Evolutionary conservation across 768 basidiomycete species (phyloP).

Genomic region (Asterophora lycoperdoides): DNA sequence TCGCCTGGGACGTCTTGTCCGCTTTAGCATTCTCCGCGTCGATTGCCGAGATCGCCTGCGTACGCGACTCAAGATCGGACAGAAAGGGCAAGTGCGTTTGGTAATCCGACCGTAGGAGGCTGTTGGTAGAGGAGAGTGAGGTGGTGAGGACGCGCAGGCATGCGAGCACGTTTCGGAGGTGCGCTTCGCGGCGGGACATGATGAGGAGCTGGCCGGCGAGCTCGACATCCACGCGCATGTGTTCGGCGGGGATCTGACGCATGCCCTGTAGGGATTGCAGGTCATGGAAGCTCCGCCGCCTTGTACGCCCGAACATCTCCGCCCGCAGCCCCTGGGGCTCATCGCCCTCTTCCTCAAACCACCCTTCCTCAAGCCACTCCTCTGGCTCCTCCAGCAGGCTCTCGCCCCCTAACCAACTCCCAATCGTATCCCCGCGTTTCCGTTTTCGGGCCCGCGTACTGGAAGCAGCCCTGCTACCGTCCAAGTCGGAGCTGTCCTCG

Average conservation of each 20-base stretch:
- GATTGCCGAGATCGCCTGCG: constrained; percentile 46
- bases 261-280: constrained; percentile 43
- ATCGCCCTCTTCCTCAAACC: constrained; percentile 12
- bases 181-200: constrained; percentile 62
- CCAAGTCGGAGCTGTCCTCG: constrained; percentile 21
- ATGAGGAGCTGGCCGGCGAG: constrained; percentile 70
- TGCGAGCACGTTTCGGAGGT: constrained; percentile 59
- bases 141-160: constrained; percentile 56
- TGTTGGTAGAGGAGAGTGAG: constrained; percentile 51
- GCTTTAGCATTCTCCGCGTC: constrained; percentile 47
- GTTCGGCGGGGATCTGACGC: constrained; percentile 49
- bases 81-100: constrained; percentile 47
- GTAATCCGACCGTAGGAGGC: constrained; percentile 55
- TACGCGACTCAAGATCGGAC: constrained; percentile 39
- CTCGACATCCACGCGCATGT: constrained; percentile 77
- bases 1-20: constrained; percentile 54
- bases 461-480: constrained; percentile 9
- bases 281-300: constrained; percentile 68
- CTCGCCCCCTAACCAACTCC: constrained; percentile 3
- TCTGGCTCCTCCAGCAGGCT: constrained; percentile 10
- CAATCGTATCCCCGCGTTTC: constrained; percentile 5
- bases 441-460: neutral
- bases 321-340: constrained; percentile 15
- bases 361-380: constrained; percentile 11
- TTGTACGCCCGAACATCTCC: constrained; percentile 19